These are phyloP conservation scores for Talaromyces verruculosus DNA, from an alignment of 2,329 filamentous ascomycete genomes.

Conservation along the genomic window DNA sequence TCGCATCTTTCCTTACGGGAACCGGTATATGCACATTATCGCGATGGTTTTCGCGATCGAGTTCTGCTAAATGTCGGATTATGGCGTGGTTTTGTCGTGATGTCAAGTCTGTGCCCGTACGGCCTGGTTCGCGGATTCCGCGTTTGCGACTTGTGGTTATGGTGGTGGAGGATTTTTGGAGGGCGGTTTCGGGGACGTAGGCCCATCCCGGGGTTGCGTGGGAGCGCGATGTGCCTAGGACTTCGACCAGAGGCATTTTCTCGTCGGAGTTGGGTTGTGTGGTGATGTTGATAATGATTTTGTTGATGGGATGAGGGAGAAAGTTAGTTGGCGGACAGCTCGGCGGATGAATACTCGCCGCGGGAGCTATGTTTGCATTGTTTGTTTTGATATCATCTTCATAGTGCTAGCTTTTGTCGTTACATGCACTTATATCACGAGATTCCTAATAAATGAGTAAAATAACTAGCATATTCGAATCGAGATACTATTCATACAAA, in stretches of 20 bases:
- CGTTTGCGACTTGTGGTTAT: slow-evolving; percentile 65
- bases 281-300: neutral
- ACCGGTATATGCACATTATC: slow-evolving; percentile 69
- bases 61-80: slow-evolving; percentile 74
- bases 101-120: slow-evolving; percentile 62
- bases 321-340: neutral
- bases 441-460: too few relatives aligned
- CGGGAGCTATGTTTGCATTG: slow-evolving; percentile 9
- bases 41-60: slow-evolving; percentile 76
- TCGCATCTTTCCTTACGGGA: slow-evolving; percentile 52
- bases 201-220: slow-evolving; percentile 82
- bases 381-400: slow-evolving; percentile 1
- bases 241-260: slow-evolving; percentile 71
- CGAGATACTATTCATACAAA: neutral
- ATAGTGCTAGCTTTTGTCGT: neutral
- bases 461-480: neutral
- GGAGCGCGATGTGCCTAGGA: slow-evolving; percentile 70
- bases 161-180: slow-evolving; percentile 56
- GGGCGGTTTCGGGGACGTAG: slow-evolving; percentile 76
- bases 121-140: slow-evolving; percentile 59
- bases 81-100: slow-evolving; percentile 82
- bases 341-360: neutral
- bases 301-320: neutral
- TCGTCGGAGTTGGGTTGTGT: neutral
- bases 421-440: neutral